phyloP scores from a whole-genome alignment of 2,329 filamentous ascomycete species.

The Colletotrichum viniferum region DNA sequence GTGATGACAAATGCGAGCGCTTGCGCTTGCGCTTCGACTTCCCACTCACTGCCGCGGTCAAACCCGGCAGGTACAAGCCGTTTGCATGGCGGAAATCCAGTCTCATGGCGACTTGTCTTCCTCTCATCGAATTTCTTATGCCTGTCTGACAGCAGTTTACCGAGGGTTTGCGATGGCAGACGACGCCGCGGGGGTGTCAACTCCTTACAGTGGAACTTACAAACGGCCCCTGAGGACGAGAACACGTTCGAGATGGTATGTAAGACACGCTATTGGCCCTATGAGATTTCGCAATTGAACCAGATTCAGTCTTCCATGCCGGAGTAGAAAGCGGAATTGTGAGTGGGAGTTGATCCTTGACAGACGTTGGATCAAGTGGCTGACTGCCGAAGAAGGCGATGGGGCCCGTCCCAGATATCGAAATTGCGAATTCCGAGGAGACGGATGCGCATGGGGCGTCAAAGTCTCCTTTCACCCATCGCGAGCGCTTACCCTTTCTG shows the following conservation, averaged over 20 bases:
- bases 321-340: background rate
- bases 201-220: background rate
- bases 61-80: background rate
- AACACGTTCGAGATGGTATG: background rate
- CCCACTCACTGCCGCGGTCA: background rate
- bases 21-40: background rate
- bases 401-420: background rate
- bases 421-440: background rate
- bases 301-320: background rate
- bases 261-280: background rate
- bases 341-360: background rate
- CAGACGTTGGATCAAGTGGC: background rate
- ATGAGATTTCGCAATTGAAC: background rate
- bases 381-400: background rate
- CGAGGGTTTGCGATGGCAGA: background rate
- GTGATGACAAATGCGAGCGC: background rate
- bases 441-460: background rate
- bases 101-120: background rate
- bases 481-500: background rate
- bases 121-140: background rate
- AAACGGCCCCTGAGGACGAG: background rate
- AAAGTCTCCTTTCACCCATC: slow-evolving; percentile 5
- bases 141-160: background rate
- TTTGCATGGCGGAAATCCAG: background rate
- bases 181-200: background rate